Evolutionary conservation across 2,329 filamentous ascomycete genomes (phyloP), one percentile per base, ranked within the genome.

Genomic region (Epichloe sp.): DNA sequence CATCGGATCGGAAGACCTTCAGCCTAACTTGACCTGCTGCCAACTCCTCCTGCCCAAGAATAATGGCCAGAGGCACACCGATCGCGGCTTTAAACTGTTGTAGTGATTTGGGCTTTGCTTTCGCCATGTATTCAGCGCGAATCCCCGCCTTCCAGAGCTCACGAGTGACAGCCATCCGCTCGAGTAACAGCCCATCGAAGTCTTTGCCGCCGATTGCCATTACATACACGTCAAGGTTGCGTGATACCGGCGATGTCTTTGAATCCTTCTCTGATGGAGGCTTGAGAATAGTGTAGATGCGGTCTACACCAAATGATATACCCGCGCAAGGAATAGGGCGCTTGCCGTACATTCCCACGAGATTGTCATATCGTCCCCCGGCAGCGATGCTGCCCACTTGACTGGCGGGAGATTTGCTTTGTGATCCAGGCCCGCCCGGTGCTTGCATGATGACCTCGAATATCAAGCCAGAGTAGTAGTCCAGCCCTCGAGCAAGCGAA

Each of bases 271-370:
- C 26, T 31, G 26, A 31, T 10, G 8, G 8, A 31, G 26, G 78
- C 52, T 77, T 78, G 55, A 85, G 88, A 63, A 96, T 90, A 59
- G 86, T 88, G 71, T 95, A 95, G 62, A 97, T 96, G 59, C 91
- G 84, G 68, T 97, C 91, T 46, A 96, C 88, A 51, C 91, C 91
- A 63, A 97, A 96, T 1, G 90, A 95, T 58, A 95, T 86, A 48
- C 66, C 66, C 7, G 69, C 67, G 48, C 68, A 72, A 19, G 67
- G 91, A 51, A 96, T 88, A 64, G 90, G 83, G 19, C 74, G 78
- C 71, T 90, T 91, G 60, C 84, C 84, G 73, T 95, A 96, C 88
- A 95, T 95, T 70, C 86, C 86, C 5, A 96, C 91, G 3, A 96
- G 78, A 63, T 93, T 85, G 68, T 96, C 91, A 68, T 96, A 96